phyloP scores from a whole-genome alignment of 2,329 filamentous ascomycete genomes.

The Aspergillus sp. region DNA sequence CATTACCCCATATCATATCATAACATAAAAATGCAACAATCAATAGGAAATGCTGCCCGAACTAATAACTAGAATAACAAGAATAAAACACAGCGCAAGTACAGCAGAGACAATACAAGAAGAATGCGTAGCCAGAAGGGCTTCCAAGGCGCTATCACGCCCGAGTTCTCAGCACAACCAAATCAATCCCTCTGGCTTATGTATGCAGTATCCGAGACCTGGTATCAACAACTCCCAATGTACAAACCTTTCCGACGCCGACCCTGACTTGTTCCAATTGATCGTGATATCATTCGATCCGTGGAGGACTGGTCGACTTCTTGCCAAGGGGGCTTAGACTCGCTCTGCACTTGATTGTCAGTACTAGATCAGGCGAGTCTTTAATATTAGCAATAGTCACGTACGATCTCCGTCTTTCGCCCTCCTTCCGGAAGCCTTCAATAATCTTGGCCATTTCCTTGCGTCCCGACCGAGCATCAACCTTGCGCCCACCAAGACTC shows the following conservation, averaged over 20 bases:
- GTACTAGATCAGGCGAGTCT: not conserved
- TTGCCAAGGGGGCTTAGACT: constrained; percentile 27
- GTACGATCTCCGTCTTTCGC: constrained; percentile 78
- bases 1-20: too few species aligned
- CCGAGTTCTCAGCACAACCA: too few species aligned
- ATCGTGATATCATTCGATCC: constrained; percentile 21
- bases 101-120: too few species aligned
- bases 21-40: too few species aligned
- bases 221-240: constrained; percentile 1
- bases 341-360: constrained; percentile 15
- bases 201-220: not conserved
- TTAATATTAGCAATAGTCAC: constrained; percentile 37
- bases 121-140: too few species aligned
- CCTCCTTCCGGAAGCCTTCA: constrained; percentile 82
- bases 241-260: constrained; percentile 1
- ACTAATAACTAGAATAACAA: too few species aligned
- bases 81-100: too few species aligned
- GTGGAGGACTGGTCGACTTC: constrained; percentile 27
- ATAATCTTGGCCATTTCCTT: constrained; percentile 93
- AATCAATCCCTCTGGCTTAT: not conserved
- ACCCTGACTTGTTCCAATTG: not conserved
- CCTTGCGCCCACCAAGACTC: constrained; percentile 82
- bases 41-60: too few species aligned
- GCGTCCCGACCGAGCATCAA: constrained; percentile 76
- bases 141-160: too few species aligned